These are phyloP conservation scores for Chrysoporthe deuterocubensis DNA, from an alignment of 2,329 filamentous ascomycete genomes.

Conservation along the genomic window DNA sequence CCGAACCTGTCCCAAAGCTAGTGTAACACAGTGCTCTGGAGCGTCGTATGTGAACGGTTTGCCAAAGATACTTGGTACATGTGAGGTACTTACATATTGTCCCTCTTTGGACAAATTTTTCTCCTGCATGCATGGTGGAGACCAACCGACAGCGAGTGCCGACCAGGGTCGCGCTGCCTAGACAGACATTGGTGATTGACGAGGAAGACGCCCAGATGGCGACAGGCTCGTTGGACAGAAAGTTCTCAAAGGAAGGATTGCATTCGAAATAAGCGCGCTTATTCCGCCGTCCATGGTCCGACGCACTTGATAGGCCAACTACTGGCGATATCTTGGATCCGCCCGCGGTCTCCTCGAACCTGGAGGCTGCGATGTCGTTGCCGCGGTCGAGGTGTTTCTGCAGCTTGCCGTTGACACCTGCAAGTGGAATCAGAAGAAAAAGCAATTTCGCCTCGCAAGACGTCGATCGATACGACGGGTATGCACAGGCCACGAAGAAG, in stretches of 20 bases:
- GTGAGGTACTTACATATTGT: constrained; percentile 18
- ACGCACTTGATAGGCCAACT: background rate
- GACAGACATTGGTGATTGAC: constrained; percentile 4
- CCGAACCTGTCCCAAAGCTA: background rate
- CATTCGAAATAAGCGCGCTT: background rate
- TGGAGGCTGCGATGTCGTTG: background rate
- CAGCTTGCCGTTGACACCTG: constrained; percentile 13
- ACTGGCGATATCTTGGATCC: background rate
- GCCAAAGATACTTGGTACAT: constrained; percentile 16
- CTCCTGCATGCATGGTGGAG: constrained; percentile 26
- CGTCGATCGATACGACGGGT: constrained; percentile 7
- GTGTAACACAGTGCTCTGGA: constrained; percentile 3
- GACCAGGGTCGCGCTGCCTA: constrained; percentile 20
- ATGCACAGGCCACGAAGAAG: constrained; percentile 4
- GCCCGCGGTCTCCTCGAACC: background rate
- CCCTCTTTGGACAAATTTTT: constrained; percentile 9
- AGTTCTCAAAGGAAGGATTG: background rate
- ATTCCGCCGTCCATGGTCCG: background rate
- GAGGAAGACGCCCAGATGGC: background rate
- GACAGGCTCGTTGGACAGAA: background rate
- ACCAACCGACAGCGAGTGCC: constrained; percentile 11
- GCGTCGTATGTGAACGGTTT: background rate
- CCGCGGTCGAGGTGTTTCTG: constrained; percentile 11
- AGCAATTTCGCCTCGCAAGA: constrained; percentile 6
- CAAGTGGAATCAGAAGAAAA: constrained; percentile 6